A percentile compares a stretch with the other conserved stretches of the same genome.
Evolutionary conservation across 306 rosid genomes (phyloP).

Genomic region (Elaeagnus macrophylla): DNA sequence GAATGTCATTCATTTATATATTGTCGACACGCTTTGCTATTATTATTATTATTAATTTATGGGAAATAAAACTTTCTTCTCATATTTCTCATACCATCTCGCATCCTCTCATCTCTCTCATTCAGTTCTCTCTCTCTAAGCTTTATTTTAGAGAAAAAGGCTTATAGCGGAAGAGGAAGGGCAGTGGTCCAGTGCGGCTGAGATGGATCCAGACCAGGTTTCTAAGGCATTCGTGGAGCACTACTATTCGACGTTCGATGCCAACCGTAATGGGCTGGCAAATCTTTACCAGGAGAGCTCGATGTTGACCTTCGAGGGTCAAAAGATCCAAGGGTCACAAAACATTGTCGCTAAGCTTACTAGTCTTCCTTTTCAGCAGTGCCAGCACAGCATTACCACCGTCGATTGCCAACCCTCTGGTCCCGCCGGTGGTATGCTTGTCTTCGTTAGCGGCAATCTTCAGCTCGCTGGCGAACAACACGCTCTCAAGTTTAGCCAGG

Average conservation of each 20-base stretch:
- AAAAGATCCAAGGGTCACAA: conserved; percentile 71
- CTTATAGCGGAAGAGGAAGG: neutral
- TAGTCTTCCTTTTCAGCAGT: conserved; percentile 84
- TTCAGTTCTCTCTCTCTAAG: conserved; percentile 6
- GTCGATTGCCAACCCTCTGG: conserved; percentile 90
- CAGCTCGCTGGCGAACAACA: conserved; percentile 92
- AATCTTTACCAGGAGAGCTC: conserved; percentile 67
- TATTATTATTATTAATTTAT: no score
- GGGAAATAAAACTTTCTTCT: no score
- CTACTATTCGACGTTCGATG: conserved; percentile 68
- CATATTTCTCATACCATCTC: neutral
- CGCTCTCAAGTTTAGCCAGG: conserved; percentile 94
- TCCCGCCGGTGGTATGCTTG: conserved; percentile 69
- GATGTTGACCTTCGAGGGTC: conserved; percentile 88
- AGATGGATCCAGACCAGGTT: conserved; percentile 81
- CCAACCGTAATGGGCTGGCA: conserved; percentile 38
- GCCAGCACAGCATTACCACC: conserved; percentile 72
- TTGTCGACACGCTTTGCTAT: no score
- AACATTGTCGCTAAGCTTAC: conserved; percentile 75
- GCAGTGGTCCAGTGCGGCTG: conserved; percentile 8
- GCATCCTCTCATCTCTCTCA: neutral
- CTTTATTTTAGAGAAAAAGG: conserved; percentile 10
- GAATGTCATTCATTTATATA: no score
- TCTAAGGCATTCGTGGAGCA: conserved; percentile 88
- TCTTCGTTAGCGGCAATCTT: conserved; percentile 86